Evolutionary conservation across 2,329 filamentous ascomycete genomes (phyloP).

Genomic region (Nothophaeocryptopus gaeumannii): DNA sequence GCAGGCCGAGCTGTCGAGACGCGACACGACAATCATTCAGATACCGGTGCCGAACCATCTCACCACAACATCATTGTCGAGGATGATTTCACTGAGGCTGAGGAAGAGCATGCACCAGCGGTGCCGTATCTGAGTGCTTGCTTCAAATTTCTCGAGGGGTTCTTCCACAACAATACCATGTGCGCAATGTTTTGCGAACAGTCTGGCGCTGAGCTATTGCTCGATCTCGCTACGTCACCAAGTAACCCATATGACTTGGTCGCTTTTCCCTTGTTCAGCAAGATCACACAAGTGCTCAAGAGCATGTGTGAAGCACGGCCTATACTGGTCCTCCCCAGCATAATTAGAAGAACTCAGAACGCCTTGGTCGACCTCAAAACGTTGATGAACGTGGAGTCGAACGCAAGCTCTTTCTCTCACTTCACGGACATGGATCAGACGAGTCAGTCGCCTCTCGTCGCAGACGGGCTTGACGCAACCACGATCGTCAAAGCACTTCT

Average conservation of each 20-base stretch:
- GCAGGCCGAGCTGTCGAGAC: not conserved
- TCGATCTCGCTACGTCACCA: slow-evolving; percentile 79
- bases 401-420: slow-evolving; percentile 21
- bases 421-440: slow-evolving; percentile 20
- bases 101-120: slow-evolving; percentile 23
- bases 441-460: slow-evolving; percentile 29
- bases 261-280: slow-evolving; percentile 64
- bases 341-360: slow-evolving; percentile 70
- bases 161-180: slow-evolving; percentile 70
- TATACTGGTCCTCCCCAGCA: slow-evolving; percentile 74
- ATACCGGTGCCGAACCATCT: not conserved
- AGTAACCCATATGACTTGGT: slow-evolving; percentile 74
- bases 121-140: slow-evolving; percentile 67
- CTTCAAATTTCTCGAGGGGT: slow-evolving; percentile 72
- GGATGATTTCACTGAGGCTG: slow-evolving; percentile 41
- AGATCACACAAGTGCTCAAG: slow-evolving; percentile 71
- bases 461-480: slow-evolving; percentile 60
- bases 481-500: slow-evolving; percentile 74
- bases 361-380: slow-evolving; percentile 67
- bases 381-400: slow-evolving; percentile 49
- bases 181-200: slow-evolving; percentile 71
- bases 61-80: not conserved
- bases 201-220: slow-evolving; percentile 76
- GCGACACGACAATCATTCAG: not conserved
- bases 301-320: slow-evolving; percentile 77